Percentiles rank a stretch among this genome's conserved stretches.
Evolutionary conservation across 768 basidiomycete species (phyloP).

Genomic region (Lactarius pseudohatsudake): DNA sequence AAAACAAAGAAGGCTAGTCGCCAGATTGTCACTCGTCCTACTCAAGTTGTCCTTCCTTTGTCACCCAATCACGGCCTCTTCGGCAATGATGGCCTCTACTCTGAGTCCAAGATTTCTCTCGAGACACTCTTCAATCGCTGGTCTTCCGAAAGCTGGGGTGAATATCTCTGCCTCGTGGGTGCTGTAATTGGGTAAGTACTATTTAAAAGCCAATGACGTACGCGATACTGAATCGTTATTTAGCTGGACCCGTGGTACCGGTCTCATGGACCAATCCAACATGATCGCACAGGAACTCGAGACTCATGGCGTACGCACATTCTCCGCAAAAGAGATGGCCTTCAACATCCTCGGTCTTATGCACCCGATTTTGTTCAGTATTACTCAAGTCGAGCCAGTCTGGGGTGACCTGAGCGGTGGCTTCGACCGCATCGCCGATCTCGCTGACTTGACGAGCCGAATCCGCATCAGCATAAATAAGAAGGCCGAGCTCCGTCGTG

Average conservation of each 20-base stretch:
- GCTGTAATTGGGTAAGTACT: conserved; percentile 89
- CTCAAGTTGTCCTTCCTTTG: conserved; percentile 95
- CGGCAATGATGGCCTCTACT: conserved; percentile 96
- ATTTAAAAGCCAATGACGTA: background rate
- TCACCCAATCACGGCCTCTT: conserved; percentile 98
- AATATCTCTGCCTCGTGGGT: conserved; percentile 96
- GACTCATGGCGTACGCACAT: conserved; percentile 90
- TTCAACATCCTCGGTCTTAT: conserved; percentile 99
- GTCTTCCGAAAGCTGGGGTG: conserved; percentile 98
- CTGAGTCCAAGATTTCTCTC: conserved; percentile 96
- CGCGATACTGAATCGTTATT: conserved; percentile 17
- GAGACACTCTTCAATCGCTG: conserved; percentile 99
- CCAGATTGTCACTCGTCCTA: conserved; percentile 95
- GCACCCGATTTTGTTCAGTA: conserved; percentile 98
- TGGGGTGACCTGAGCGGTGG: conserved; percentile 99
- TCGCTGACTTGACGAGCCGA: conserved; percentile 86
- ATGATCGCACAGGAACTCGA: conserved; percentile 94
- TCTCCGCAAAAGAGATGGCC: conserved; percentile 99
- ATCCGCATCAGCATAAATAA: conserved; percentile 80
- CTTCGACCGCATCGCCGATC: conserved; percentile 95
- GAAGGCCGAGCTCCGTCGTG: conserved; percentile 90
- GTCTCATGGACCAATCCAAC: conserved; percentile 94
- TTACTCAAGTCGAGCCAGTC: conserved; percentile 98
- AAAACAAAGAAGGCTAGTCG: conserved; percentile 98
- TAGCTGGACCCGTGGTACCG: conserved; percentile 98